These are phyloP conservation scores for Skeletonema potamos DNA, from an alignment of 108 stramenopile species.

Conservation along the genomic window DNA sequence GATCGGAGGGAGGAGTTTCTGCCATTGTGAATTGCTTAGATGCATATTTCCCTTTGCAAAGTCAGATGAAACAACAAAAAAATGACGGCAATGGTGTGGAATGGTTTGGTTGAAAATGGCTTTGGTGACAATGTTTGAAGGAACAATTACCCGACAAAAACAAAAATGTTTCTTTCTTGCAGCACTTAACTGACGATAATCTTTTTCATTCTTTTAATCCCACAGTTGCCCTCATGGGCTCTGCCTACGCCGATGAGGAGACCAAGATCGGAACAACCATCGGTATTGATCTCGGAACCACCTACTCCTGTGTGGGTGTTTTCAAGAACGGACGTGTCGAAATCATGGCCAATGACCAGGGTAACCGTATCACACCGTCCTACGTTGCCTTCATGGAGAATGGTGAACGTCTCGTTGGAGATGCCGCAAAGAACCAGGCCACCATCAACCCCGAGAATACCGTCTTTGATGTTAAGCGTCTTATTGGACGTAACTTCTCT, in stretches of 20 bases:
- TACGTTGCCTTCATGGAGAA: slow-evolving; percentile 93
- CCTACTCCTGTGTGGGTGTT: slow-evolving; percentile 98
- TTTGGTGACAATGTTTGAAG: background rate
- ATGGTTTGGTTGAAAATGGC: background rate
- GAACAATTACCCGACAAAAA: background rate
- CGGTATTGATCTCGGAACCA: slow-evolving; percentile 94
- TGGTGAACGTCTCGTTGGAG: slow-evolving; percentile 95
- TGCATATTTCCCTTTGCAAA: background rate
- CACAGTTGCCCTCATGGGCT: slow-evolving; percentile 58
- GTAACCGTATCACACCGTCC: slow-evolving; percentile 98
- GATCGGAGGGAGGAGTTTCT: background rate
- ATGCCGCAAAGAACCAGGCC: slow-evolving; percentile 99
- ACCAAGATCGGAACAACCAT: slow-evolving; percentile 68
- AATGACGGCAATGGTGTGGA: background rate
- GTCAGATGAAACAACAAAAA: background rate
- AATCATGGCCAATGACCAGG: slow-evolving; percentile 98
- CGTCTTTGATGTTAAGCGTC: slow-evolving; percentile 98
- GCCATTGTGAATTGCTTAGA: no score
- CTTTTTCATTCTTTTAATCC: background rate
- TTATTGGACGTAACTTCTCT: slow-evolving; percentile 94
- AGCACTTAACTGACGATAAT: background rate
- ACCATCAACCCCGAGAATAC: slow-evolving; percentile 97
- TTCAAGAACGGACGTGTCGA: slow-evolving; percentile 98
- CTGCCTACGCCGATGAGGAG: slow-evolving; percentile 51
- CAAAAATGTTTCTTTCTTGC: background rate